Evolutionary conservation across 2,329 filamentous ascomycete species (phyloP), one percentile per base, ranked within the genome.

Genomic region (Penicillium concentricum): DNA sequence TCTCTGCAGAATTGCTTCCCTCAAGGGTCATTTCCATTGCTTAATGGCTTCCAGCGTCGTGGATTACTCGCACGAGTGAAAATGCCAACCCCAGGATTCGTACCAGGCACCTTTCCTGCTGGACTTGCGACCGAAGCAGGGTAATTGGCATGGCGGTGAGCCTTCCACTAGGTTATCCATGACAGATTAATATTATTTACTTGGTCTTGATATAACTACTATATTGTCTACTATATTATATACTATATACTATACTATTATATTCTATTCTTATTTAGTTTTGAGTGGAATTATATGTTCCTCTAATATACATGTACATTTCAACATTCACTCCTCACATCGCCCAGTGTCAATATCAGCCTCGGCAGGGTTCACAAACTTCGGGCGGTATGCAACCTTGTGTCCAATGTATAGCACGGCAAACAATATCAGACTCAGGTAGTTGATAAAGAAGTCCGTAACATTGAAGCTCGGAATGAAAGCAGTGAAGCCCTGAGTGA

Each of bases 1-100:
- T 78, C 79, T 82, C 79, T 83, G 81, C 80, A 79, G 78, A 81
- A 82, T 83, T 79, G 73, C 81, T 82, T 81, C 79, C 78, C 81
- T 83, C 78, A 81, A 82, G 79, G 60, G 62, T 83, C 70, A 74
- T 69, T 71, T 78, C 75, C 78, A 81, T 79, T 74, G 75, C 81
- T 83, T 80, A 84, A 66, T 75, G 76, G 72, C 73, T 69, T 70
- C 65, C 76, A 82, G 76, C 80, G 74, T 82, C 81, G 77, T 75
- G 74, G 78, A 79, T 79, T 83, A 76, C 81, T 79, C 78, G 70
- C 73, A 76, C 79, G 81, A 82, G 81, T 83, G 74, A 71, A 54
- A 74, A 70, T 74, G 73, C 74, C 78, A 76, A 77, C 77, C 80
- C 79, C 74, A 69, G 73, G 76, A 74, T 80, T 82, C 80, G 80